These are phyloP conservation scores for Thermothelomyces thermophilus DNA, from an alignment of 2,329 filamentous ascomycete genomes.

Conservation along the genomic window DNA sequence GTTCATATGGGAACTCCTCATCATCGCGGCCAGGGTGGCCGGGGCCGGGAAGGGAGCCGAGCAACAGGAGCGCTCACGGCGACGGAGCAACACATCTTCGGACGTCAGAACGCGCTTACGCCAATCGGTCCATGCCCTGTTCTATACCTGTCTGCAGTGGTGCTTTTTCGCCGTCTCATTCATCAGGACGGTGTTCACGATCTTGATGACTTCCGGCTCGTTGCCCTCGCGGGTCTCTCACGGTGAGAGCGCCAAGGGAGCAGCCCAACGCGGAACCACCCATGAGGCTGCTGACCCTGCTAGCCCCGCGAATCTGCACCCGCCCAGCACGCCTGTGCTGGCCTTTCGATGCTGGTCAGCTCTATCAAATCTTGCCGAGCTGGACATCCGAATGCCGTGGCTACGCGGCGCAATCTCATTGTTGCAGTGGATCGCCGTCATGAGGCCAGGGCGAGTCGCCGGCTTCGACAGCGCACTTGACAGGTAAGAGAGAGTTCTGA, in stretches of 20 bases:
- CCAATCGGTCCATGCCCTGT: slow-evolving; percentile 42
- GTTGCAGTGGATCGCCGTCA: slow-evolving; percentile 64
- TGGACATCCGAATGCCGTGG: slow-evolving; percentile 86
- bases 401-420: slow-evolving; percentile 68
- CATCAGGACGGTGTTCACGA: slow-evolving; percentile 58
- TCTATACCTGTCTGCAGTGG: slow-evolving; percentile 52
- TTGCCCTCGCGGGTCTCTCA: slow-evolving; percentile 42
- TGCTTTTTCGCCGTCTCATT: slow-evolving; percentile 50
- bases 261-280: slow-evolving; percentile 22
- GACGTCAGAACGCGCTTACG: slow-evolving; percentile 24
- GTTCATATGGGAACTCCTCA: slow-evolving; percentile 79
- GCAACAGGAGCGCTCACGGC: slow-evolving; percentile 9
- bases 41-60: slow-evolving; percentile 24
- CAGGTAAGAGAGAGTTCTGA: slow-evolving; percentile 64
- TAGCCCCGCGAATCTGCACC: slow-evolving; percentile 14
- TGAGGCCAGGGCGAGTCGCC: slow-evolving; percentile 69
- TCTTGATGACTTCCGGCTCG: slow-evolving; percentile 61
- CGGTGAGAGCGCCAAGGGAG: slow-evolving; percentile 20
- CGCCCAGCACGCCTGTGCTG: slow-evolving; percentile 57
- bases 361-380: slow-evolving; percentile 63
- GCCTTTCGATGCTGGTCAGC: slow-evolving; percentile 73
- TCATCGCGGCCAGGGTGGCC: slow-evolving; percentile 54
- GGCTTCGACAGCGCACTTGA: slow-evolving; percentile 73
- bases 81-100: slow-evolving; percentile 16
- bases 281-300: slow-evolving; percentile 22